These are phyloP conservation scores for Populus pruinosa DNA, from an alignment of 345 rosid species.

Conservation along the genomic window DNA sequence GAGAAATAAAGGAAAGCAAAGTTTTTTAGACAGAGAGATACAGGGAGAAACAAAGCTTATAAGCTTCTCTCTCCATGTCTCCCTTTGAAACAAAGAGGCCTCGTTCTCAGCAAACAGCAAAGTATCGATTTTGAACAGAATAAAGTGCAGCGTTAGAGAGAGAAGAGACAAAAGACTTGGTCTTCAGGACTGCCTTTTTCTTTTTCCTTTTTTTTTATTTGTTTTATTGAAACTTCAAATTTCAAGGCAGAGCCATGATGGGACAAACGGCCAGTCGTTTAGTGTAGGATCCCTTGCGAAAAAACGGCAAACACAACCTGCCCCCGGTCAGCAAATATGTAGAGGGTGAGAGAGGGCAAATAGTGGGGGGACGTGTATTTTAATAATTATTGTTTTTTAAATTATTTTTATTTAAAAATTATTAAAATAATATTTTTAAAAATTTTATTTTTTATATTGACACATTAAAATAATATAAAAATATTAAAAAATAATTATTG, in stretches of 20 bases:
- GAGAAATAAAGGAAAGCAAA: conserved; percentile 26
- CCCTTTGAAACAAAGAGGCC: conserved; percentile 39
- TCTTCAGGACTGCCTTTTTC: conserved; percentile 9
- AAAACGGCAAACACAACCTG: conserved; percentile 32
- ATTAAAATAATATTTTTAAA: too few species aligned
- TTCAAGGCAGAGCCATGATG: conserved; percentile 22
- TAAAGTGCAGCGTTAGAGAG: conserved; percentile 51
- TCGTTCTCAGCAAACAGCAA: conserved; percentile 74
- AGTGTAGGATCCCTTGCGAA: neutral
- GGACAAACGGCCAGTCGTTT: conserved; percentile 34
- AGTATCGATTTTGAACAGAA: conserved; percentile 73
- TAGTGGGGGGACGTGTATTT: neutral
- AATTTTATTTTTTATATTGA: too few species aligned
- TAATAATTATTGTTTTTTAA: too few species aligned
- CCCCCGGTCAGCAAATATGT: conserved; percentile 27
- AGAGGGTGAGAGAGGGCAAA: conserved; percentile 6
- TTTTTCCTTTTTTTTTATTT: neutral
- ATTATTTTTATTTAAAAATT: too few species aligned
- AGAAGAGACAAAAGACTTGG: conserved; percentile 21
- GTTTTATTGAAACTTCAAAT: conserved; percentile 10
- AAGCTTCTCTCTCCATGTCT: conserved; percentile 29
- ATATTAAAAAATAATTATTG: too few species aligned
- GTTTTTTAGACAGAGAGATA: conserved; percentile 8
- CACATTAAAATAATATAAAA: too few species aligned
- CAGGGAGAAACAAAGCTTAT: conserved; percentile 24